Conservation (phyloP, 2,329 filamentous ascomycete species). For the Madurella fahalii region DNA sequence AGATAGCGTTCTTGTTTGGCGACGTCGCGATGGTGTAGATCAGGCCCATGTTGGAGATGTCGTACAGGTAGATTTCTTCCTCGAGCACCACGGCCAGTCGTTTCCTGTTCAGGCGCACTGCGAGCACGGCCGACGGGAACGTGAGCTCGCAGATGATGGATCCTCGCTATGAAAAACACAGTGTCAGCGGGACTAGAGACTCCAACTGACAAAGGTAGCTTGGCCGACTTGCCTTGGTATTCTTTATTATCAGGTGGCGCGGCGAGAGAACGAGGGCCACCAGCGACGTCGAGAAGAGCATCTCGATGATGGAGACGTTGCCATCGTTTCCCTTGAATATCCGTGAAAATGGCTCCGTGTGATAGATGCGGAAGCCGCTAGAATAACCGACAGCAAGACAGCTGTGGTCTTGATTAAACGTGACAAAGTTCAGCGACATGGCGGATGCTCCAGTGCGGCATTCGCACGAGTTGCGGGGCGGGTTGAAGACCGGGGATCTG, state of each 20-base stretch:
- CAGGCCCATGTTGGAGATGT: constrained; percentile 97
- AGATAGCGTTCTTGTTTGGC: constrained; percentile 86
- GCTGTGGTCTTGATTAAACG: constrained; percentile 98
- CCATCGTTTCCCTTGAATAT: constrained; percentile 92
- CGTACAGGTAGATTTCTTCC: constrained; percentile 96
- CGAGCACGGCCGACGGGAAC: constrained; percentile 92
- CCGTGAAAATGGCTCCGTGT: constrained; percentile 92
- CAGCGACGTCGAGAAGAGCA: constrained; percentile 97
- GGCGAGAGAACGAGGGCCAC: constrained; percentile 92
- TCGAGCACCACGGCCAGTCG: constrained; percentile 89
- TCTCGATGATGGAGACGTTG: constrained; percentile 94
- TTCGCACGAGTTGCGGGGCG: not conserved
- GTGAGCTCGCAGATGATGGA: constrained; percentile 97
- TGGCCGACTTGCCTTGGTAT: constrained; percentile 71
- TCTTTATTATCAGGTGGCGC: constrained; percentile 88
- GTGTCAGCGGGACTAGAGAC: not conserved
- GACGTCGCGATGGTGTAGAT: constrained; percentile 91
- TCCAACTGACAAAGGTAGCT: not conserved
- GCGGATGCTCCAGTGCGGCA: not conserved
- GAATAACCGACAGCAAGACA: constrained; percentile 93
- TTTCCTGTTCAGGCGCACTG: constrained; percentile 90
- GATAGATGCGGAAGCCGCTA: constrained; percentile 93
- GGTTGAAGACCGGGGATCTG: not conserved
- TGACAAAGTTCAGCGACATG: constrained; percentile 82
- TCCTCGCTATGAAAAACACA: constrained; percentile 43